These are phyloP conservation scores for Saussurea involucrata DNA, from an alignment of 129 eudicot genomes.

Conservation along the genomic window DNA sequence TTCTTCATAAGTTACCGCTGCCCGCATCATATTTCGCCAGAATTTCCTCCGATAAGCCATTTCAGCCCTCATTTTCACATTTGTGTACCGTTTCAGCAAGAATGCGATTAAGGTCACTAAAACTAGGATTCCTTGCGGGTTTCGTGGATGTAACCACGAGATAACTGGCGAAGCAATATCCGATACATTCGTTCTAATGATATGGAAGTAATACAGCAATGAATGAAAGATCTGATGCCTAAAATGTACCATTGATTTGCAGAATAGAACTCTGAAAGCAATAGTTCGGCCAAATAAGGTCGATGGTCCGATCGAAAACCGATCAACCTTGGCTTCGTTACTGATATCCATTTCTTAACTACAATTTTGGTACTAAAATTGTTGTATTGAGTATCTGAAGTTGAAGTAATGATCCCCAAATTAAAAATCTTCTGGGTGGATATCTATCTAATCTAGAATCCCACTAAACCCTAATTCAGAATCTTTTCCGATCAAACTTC, in stretches of 20 bases:
- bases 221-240: slow-evolving; percentile 48
- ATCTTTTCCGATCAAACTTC: not conserved
- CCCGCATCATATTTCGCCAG: slow-evolving; percentile 95
- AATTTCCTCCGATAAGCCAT: slow-evolving; percentile 88
- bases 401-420: not conserved
- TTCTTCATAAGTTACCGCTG: slow-evolving; percentile 87
- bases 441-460: not conserved
- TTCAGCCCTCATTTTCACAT: slow-evolving; percentile 74
- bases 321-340: slow-evolving; percentile 78
- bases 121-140: slow-evolving; percentile 89
- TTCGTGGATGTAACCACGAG: slow-evolving; percentile 89
- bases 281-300: slow-evolving; percentile 66
- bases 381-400: not conserved
- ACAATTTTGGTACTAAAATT: not conserved
- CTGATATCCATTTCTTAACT: slow-evolving; percentile 69
- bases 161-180: slow-evolving; percentile 48
- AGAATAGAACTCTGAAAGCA: slow-evolving; percentile 74
- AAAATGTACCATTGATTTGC: slow-evolving; percentile 73
- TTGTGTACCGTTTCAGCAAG: slow-evolving; percentile 74
- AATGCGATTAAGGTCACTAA: slow-evolving; percentile 75
- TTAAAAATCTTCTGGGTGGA: not conserved
- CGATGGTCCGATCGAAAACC: slow-evolving; percentile 85
- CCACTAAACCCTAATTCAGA: slow-evolving; percentile 21
- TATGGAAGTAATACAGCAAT: slow-evolving; percentile 36
- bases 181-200: slow-evolving; percentile 19